Conservation (phyloP, 805 yeast species). For the Metschnikowia kunwiensis region DNA sequence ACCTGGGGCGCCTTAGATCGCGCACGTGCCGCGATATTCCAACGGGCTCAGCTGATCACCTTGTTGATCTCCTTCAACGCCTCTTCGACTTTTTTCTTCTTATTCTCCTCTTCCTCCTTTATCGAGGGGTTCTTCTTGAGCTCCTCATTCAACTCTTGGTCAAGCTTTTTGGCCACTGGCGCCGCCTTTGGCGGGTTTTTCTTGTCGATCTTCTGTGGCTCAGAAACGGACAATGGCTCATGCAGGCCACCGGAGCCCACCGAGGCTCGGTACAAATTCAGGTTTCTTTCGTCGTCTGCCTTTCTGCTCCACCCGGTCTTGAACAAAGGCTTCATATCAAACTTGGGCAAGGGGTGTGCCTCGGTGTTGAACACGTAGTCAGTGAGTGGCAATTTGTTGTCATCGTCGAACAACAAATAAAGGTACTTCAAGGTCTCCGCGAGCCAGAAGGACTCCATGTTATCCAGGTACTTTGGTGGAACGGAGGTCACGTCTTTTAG, state of each 20-base stretch:
- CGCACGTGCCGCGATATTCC: too few relatives aligned
- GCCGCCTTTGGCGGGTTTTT: conserved; percentile 39
- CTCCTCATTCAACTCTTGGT: conserved; percentile 34
- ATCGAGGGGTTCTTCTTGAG: conserved; percentile 34
- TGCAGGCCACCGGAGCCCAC: conserved; percentile 12
- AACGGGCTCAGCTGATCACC: conserved; percentile 5
- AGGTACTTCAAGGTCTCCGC: conserved; percentile 90
- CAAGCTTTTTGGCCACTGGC: conserved; percentile 38
- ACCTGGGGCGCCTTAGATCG: too few relatives aligned
- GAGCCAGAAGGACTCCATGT: conserved; percentile 90
- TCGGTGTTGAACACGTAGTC: conserved; percentile 84
- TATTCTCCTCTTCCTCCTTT: conserved; percentile 27
- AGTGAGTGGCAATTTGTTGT: conserved; percentile 59
- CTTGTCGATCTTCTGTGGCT: conserved; percentile 23
- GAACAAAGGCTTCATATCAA: conserved; percentile 49
- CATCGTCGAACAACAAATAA: conserved; percentile 46
- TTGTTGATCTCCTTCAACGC: conserved; percentile 17
- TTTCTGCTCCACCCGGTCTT: conserved; percentile 61
- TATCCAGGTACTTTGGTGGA: conserved; percentile 58
- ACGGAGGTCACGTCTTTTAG: conserved; percentile 59
- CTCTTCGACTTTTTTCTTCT: conserved; percentile 26
- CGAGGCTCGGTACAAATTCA: conserved; percentile 8
- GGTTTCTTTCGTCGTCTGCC: conserved; percentile 21
- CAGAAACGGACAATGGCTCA: conserved; percentile 8
- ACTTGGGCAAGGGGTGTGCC: conserved; percentile 88